Percentiles rank a stretch among this genome's conserved stretches.
Conservation (phyloP, 768 basidiomycete genomes). For the Omphalotus guepiniiformis region DNA sequence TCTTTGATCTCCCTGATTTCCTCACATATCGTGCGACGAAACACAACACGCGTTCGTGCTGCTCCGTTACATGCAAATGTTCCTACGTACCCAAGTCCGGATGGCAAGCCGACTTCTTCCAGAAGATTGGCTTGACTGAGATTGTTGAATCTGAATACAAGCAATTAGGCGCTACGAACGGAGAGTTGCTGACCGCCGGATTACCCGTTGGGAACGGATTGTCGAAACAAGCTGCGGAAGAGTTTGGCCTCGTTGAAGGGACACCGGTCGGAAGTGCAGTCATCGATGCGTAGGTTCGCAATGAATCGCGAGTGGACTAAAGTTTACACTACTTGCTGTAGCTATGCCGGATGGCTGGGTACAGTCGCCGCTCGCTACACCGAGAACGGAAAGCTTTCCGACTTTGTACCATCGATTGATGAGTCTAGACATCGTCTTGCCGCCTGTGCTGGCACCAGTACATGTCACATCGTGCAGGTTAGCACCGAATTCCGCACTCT, state of each 20-base stretch:
- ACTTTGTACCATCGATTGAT: constrained; percentile 53
- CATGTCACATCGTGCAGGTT: constrained; percentile 92
- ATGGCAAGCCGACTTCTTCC: constrained; percentile 89
- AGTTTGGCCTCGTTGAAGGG: constrained; percentile 80
- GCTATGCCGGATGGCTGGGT: constrained; percentile 96
- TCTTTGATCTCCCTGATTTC: constrained; percentile 93
- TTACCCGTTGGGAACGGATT: constrained; percentile 6
- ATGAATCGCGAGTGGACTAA: neutral
- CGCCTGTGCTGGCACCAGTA: constrained; percentile 93
- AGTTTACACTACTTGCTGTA: constrained; percentile 20
- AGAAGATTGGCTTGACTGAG: constrained; percentile 73
- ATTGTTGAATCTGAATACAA: constrained; percentile 65
- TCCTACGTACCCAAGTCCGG: constrained; percentile 83
- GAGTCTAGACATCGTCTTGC: constrained; percentile 83
- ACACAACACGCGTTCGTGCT: constrained; percentile 73
- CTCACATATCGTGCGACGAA: constrained; percentile 90
- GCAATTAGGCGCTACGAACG: constrained; percentile 68
- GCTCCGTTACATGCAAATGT: constrained; percentile 96
- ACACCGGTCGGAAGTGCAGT: constrained; percentile 92
- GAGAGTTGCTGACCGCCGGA: constrained; percentile 73
- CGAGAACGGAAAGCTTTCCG: constrained; percentile 48
- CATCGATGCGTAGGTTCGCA: constrained; percentile 78
- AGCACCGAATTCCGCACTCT: no score
- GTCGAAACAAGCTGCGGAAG: constrained; percentile 63
- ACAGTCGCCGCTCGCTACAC: constrained; percentile 80